phyloP scores from a whole-genome alignment of 2,329 filamentous ascomycete genomes.

The Arthrinium puccinioides region DNA sequence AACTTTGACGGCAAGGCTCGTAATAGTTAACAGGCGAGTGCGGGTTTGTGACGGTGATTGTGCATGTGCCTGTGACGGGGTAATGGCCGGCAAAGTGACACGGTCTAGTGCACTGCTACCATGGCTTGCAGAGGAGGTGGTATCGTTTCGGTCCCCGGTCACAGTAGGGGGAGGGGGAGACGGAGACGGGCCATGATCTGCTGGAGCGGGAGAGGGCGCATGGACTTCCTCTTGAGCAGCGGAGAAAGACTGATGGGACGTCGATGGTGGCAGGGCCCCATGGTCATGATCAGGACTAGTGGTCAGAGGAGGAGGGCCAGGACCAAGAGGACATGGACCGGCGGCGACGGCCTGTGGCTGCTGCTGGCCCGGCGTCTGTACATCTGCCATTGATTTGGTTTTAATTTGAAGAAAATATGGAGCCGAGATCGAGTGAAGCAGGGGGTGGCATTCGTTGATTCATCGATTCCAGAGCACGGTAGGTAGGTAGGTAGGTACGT shows the following conservation, averaged over 20 bases:
- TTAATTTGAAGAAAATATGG: constrained; percentile 27
- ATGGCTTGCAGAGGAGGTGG: too few relatives aligned
- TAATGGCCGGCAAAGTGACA: constrained; percentile 2
- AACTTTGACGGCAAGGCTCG: too few relatives aligned
- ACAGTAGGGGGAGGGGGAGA: too few relatives aligned
- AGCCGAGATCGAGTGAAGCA: constrained; percentile 23
- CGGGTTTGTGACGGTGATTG: too few relatives aligned
- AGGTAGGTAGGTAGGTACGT: too few relatives aligned
- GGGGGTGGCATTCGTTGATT: constrained; percentile 23
- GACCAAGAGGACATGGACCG: constrained; percentile 25
- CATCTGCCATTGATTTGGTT: constrained; percentile 28
- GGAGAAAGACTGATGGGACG: too few relatives aligned
- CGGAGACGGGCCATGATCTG: constrained; percentile 6
- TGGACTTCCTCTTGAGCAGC: constrained; percentile 21
- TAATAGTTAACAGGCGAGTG: too few relatives aligned
- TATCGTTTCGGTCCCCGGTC: neutral
- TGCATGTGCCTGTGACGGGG: constrained; percentile 17
- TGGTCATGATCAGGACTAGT: too few relatives aligned
- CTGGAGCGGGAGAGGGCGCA: constrained; percentile 16
- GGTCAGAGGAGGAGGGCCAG: constrained; percentile 22
- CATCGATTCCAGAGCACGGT: too few relatives aligned
- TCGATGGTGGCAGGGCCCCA: too few relatives aligned
- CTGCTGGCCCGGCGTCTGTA: too few relatives aligned
- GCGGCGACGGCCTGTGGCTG: constrained; percentile 28
- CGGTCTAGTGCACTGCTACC: neutral